Conservation (phyloP, 208 protist genomes). For the Trypanosoma melophagium region DNA sequence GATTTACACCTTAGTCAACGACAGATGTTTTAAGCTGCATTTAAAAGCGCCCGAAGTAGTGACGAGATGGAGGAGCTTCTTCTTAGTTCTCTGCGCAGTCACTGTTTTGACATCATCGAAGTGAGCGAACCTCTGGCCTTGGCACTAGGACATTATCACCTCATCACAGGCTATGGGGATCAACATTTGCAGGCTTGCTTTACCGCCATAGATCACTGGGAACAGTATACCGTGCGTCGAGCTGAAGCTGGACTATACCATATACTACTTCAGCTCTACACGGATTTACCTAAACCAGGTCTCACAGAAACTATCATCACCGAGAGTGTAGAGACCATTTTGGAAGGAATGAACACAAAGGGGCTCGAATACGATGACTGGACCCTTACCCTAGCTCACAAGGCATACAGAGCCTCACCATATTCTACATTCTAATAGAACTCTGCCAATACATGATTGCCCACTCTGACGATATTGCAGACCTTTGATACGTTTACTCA, state of each 20-base stretch:
- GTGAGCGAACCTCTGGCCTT: constrained; percentile 16
- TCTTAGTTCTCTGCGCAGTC: constrained; percentile 7
- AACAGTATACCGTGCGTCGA: constrained; percentile 10
- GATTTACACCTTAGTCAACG: constrained; percentile 4
- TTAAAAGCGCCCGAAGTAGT: constrained; percentile 7
- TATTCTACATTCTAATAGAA: constrained; percentile 8
- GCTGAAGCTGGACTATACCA: constrained; percentile 18
- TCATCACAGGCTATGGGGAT: constrained; percentile 19
- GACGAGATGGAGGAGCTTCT: constrained; percentile 27
- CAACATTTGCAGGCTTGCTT: constrained; percentile 20
- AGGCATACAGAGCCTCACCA: constrained; percentile 21
- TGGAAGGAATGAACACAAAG: constrained; percentile 23
- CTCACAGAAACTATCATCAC: constrained; percentile 17
- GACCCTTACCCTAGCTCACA: constrained; percentile 26
- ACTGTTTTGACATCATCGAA: constrained; percentile 24
- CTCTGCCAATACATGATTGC: not conserved
- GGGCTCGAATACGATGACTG: constrained; percentile 28
- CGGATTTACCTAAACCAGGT: constrained; percentile 16
- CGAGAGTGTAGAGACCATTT: constrained; percentile 22
- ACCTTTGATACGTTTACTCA: not conserved
- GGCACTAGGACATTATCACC: constrained; percentile 16
- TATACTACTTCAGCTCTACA: constrained; percentile 25
- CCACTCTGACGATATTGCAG: too few relatives aligned
- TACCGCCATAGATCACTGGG: constrained; percentile 19
- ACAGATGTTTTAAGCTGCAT: constrained; percentile 19